These are phyloP conservation scores for Aspergillus sp. DNA, from an alignment of 2,329 filamentous ascomycete genomes.

Conservation along the genomic window DNA sequence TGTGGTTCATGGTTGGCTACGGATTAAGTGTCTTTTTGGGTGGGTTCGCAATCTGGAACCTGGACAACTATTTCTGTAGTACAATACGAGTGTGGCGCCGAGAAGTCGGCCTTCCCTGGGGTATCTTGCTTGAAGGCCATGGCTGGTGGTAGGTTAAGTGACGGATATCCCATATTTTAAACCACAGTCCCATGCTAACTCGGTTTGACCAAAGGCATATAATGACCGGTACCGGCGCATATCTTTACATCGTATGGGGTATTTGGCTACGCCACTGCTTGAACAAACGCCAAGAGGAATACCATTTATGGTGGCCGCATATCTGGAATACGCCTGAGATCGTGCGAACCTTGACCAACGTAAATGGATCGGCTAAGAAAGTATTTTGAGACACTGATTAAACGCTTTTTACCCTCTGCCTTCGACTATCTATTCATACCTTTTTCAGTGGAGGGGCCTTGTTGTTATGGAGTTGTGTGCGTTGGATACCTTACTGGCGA, in stretches of 20 bases:
- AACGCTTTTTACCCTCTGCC: background rate
- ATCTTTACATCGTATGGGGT: slow-evolving; percentile 81
- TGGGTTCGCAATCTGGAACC: slow-evolving; percentile 74
- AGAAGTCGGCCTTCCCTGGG: slow-evolving; percentile 74
- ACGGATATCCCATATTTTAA: background rate
- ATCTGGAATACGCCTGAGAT: slow-evolving; percentile 59
- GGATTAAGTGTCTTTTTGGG: slow-evolving; percentile 71
- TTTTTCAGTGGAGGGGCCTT: background rate
- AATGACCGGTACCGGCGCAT: slow-evolving; percentile 78
- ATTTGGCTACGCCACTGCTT: slow-evolving; percentile 78
- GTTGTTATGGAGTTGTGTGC: slow-evolving; percentile 2
- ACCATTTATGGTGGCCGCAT: slow-evolving; percentile 67
- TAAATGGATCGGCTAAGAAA: slow-evolving; percentile 32
- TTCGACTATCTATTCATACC: background rate
- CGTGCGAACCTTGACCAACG: slow-evolving; percentile 31
- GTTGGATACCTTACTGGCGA: slow-evolving; percentile 2
- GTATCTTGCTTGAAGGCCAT: slow-evolving; percentile 70
- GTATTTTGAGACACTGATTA: slow-evolving; percentile 18
- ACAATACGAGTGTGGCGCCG: slow-evolving; percentile 66
- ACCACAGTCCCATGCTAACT: slow-evolving; percentile 12
- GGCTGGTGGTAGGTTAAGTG: slow-evolving; percentile 63
- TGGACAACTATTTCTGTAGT: slow-evolving; percentile 76
- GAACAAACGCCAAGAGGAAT: slow-evolving; percentile 71
- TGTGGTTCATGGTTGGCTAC: slow-evolving; percentile 74
- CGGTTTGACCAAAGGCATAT: slow-evolving; percentile 58